A percentile compares a stretch with the other conserved stretches of the same genome.
phyloP scores from a whole-genome alignment of 352 stramenopile genomes.

The Phytopythium oedochilum region DNA sequence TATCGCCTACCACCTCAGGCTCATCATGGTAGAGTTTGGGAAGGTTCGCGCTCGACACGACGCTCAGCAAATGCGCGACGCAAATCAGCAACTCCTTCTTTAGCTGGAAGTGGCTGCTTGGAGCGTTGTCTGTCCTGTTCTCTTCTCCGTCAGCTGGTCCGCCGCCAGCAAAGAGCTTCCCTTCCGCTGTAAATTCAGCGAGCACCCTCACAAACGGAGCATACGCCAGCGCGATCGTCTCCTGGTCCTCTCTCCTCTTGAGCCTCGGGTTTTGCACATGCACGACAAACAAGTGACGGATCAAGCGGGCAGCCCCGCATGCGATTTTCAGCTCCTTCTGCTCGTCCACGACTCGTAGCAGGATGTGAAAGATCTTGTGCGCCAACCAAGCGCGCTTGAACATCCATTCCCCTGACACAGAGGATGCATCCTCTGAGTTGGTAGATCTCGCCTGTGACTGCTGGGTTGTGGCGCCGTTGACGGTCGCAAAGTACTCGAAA shows the following conservation, averaged over 20 bases:
- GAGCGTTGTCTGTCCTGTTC: neutral
- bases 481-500: slow-evolving; percentile 61
- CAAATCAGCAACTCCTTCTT: slow-evolving; percentile 64
- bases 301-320: slow-evolving; percentile 36
- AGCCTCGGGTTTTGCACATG: slow-evolving; percentile 53
- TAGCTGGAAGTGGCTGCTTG: slow-evolving; percentile 22
- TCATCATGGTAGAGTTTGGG: slow-evolving; percentile 32
- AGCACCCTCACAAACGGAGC: slow-evolving; percentile 43
- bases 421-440: neutral
- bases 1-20: neutral
- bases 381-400: slow-evolving; percentile 42
- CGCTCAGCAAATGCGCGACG: slow-evolving; percentile 54
- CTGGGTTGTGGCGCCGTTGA: slow-evolving; percentile 34
- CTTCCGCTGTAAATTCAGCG: slow-evolving; percentile 40
- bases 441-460: neutral
- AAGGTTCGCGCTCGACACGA: slow-evolving; percentile 39
- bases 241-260: slow-evolving; percentile 37
- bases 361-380: slow-evolving; percentile 39
- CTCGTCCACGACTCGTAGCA: slow-evolving; percentile 47
- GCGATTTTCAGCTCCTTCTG: slow-evolving; percentile 63
- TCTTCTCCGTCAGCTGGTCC: neutral
- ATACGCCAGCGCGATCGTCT: slow-evolving; percentile 58
- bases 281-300: slow-evolving; percentile 58
- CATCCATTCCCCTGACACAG: neutral
- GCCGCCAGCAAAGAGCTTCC: slow-evolving; percentile 28